Conservation (phyloP, 148 eudicot species). For the Pharnaceum exiguum region DNA sequence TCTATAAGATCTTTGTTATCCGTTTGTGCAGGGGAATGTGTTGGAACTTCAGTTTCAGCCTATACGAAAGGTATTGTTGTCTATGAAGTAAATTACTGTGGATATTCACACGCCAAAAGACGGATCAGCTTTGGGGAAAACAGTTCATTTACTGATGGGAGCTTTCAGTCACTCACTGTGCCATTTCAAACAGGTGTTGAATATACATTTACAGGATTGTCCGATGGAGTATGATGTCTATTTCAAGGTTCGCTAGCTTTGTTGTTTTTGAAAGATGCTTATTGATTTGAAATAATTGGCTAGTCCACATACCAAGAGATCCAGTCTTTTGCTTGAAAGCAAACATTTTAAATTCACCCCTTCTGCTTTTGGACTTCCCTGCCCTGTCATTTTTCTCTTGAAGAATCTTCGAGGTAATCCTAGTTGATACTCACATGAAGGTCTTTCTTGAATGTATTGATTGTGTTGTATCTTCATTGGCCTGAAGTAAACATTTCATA, state of each 20-base stretch:
- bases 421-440: not conserved
- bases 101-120: constrained; percentile 36
- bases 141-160: constrained; percentile 32
- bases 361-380: not conserved
- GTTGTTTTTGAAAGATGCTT: not conserved
- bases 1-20: not conserved
- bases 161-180: constrained; percentile 32
- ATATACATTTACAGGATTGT: constrained; percentile 6
- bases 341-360: not conserved
- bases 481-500: not conserved
- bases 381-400: not conserved
- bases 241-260: too few species aligned
- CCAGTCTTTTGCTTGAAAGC: constrained; percentile 6
- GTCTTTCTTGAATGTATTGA: constrained; percentile 1
- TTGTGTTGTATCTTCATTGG: constrained; percentile 5
- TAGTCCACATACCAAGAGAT: constrained; percentile 6
- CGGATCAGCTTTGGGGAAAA: constrained; percentile 23
- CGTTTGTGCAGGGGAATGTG: constrained; percentile 55
- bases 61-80: constrained; percentile 31
- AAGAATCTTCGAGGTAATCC: not conserved
- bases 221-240: constrained; percentile 21
- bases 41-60: constrained; percentile 37
- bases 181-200: constrained; percentile 35
- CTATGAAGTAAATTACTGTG: constrained; percentile 61
- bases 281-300: constrained; percentile 18